These are phyloP conservation scores for Cladophialophora psammophila DNA, from an alignment of 2,329 filamentous ascomycete genomes.

Conservation along the genomic window DNA sequence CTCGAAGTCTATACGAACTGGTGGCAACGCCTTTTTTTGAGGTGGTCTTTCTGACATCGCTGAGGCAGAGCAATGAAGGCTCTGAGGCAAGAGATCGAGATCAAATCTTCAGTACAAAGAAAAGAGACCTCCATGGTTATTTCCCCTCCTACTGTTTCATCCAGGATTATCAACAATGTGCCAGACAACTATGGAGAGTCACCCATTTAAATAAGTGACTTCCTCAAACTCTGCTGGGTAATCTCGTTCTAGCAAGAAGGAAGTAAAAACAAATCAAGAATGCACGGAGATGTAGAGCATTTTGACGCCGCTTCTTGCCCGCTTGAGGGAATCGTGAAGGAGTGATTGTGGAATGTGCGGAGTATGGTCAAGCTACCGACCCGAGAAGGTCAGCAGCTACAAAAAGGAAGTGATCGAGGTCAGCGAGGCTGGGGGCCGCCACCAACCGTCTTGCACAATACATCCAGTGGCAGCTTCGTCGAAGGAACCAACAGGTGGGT, in stretches of 20 bases:
- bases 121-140: not conserved
- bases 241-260: conserved; percentile 50
- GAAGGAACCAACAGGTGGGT: not conserved
- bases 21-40: not conserved
- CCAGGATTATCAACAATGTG: conserved; percentile 42
- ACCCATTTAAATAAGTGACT: conserved; percentile 51
- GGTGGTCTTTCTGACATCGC: not conserved
- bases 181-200: conserved; percentile 57
- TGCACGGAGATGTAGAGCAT: conserved; percentile 27
- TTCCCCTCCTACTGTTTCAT: not conserved
- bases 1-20: conserved; percentile 5
- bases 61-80: not conserved
- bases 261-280: conserved; percentile 38
- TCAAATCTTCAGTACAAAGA: not conserved
- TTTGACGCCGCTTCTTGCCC: conserved; percentile 37
- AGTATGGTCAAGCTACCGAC: not conserved
- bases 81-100: not conserved
- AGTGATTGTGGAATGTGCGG: not conserved
- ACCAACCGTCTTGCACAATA: not conserved
- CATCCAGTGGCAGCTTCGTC: not conserved
- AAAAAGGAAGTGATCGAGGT: not conserved
- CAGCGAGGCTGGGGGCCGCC: not conserved
- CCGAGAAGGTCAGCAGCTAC: not conserved
- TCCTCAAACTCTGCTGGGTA: conserved; percentile 56
- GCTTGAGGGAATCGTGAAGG: not conserved